Evolutionary conservation across 164 flowering plant species (phyloP).

Genomic region (Vitis labrusca): DNA sequence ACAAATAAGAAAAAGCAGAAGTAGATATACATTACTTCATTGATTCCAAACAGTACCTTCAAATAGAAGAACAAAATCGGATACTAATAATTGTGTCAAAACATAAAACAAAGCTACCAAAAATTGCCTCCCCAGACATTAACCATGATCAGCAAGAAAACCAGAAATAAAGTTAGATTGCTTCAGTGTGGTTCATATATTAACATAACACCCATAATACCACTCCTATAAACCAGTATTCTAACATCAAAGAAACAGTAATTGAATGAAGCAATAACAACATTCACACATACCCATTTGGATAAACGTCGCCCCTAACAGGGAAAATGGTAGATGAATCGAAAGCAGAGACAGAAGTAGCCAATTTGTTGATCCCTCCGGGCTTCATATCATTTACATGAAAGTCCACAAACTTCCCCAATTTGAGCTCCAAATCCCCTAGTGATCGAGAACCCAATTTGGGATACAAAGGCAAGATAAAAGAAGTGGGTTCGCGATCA

Average conservation of each 20-base stretch:
- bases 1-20: too few species aligned
- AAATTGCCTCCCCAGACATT: too few species aligned
- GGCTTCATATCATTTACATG: constrained; percentile 6
- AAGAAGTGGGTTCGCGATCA: constrained; percentile 27
- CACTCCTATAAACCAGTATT: not conserved
- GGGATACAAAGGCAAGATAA: constrained; percentile 54
- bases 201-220: not conserved
- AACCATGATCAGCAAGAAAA: too few species aligned
- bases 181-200: too few species aligned
- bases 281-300: constrained; percentile 65
- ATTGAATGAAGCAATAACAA: not conserved
- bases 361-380: constrained; percentile 15
- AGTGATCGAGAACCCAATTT: constrained; percentile 21
- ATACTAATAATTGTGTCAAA: too few species aligned
- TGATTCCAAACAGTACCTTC: too few species aligned
- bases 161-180: too few species aligned
- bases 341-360: constrained; percentile 16
- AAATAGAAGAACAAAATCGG: too few species aligned
- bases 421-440: constrained; percentile 37
- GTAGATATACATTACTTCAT: too few species aligned
- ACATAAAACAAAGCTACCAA: too few species aligned
- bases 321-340: constrained; percentile 57
- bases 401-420: constrained; percentile 40
- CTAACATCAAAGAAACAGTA: not conserved
- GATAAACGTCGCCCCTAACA: constrained; percentile 61